Evolutionary conservation across 805 yeast genomes (phyloP).

Genomic region (Zygosaccharomyces rouxii): DNA sequence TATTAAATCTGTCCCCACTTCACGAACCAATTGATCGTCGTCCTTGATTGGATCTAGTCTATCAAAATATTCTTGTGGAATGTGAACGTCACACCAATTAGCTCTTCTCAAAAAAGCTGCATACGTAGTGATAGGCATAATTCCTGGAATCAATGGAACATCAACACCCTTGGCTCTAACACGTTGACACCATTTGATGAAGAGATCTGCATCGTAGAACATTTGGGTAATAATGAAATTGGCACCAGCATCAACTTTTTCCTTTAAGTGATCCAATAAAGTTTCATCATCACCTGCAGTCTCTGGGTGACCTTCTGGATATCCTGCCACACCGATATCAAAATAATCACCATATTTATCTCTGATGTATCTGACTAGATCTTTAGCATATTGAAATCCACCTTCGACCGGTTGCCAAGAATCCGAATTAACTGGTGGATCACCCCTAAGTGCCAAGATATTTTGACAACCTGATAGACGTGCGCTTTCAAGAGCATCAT

Average conservation of each 20-base stretch:
- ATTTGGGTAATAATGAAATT: conserved; percentile 91
- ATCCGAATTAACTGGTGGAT: conserved; percentile 65
- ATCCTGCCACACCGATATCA: conserved; percentile 94
- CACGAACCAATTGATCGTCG: conserved; percentile 84
- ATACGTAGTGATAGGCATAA: conserved; percentile 97
- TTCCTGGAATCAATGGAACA: conserved; percentile 93
- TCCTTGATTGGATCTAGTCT: conserved; percentile 78
- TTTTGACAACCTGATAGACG: conserved; percentile 91
- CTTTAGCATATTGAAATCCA: conserved; percentile 83
- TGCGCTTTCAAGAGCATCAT: conserved; percentile 79
- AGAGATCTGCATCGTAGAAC: conserved; percentile 90
- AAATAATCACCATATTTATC: conserved; percentile 79
- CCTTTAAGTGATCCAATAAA: conserved; percentile 63
- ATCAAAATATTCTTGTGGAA: conserved; percentile 70
- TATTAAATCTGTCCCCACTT: conserved; percentile 75
- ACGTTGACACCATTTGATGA: conserved; percentile 72
- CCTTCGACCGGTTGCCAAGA: conserved; percentile 51
- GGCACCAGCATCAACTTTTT: conserved; percentile 92
- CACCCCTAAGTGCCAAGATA: conserved; percentile 91
- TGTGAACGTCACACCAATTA: conserved; percentile 80
- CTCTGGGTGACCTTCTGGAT: conserved; percentile 97
- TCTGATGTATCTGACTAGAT: conserved; percentile 73
- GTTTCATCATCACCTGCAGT: conserved; percentile 50
- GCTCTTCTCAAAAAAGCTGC: conserved; percentile 91
- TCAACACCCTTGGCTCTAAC: conserved; percentile 68